Base-by-base conservation (phyloP, 179 eudicot species). In the Corrigiola litoralis region DNA sequence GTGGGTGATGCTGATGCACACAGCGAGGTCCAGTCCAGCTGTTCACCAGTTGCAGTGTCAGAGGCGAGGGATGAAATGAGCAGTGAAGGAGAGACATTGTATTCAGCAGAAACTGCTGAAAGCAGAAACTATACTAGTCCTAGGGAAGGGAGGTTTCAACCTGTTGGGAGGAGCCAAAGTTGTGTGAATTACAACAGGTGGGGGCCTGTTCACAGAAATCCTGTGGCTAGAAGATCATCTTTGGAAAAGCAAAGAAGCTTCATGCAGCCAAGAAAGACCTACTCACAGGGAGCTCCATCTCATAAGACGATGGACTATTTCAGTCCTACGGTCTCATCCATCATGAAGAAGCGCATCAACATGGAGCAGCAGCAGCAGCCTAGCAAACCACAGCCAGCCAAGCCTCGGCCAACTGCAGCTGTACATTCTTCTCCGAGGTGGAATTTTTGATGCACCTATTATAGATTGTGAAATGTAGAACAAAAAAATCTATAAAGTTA, bases 41-140 rank as follows among this genome's bases (percentile, higher is more conserved):
- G 84, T 27, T 87, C 92, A 5, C 92, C 84, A 2, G 56, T 75
- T 0, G 81, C 69, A 46, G 73, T 71, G 18, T 70, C 76, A 5
- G 86, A 79, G 55, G 58, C 27, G 38, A 81, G 77, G 53, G 81
- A 82, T 49, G 95, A 75, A 45, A 79, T 82, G 63, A 80, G 83
- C 63, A 92, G 98, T 54, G 98, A 92, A 61, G 95, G 86, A 45
- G 95, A 92, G 60, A 92, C 96, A 4, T 81, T 92, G 83, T 94
- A 94, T 75, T 94, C 99, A 14, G 99, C 97, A 41, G 99, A 94
- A 75, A 94, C 99, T 2, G 97, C 97, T 25, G 99, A 94, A 75
- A 94, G 99, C 71, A 84, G 92, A 53, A 94, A 94, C 70, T 81
- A 72, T 52, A 78, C 89, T 0, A 82, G 86, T 67, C 99, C 99